These are phyloP conservation scores for Benincasa hispida DNA, from an alignment of 306 rosid species.

Conservation along the genomic window DNA sequence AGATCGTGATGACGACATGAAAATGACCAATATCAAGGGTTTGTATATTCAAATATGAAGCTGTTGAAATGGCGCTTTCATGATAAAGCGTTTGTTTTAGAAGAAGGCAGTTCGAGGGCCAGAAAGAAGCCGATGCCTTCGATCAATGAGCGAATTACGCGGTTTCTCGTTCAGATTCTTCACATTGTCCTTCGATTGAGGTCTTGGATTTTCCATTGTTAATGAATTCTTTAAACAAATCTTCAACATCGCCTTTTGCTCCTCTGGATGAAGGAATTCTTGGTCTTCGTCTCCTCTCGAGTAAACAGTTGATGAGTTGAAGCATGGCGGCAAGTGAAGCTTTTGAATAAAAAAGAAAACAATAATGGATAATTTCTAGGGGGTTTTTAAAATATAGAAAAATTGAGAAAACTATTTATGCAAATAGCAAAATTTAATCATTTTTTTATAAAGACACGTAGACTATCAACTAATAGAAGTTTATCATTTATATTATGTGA, in stretches of 20 bases:
- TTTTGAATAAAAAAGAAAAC: neutral
- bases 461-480: no score
- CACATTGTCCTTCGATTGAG: neutral
- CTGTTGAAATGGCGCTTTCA: slow-evolving; percentile 8
- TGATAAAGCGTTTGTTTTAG: neutral
- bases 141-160: neutral
- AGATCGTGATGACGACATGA: neutral
- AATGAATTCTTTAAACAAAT: neutral
- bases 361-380: neutral
- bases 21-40: neutral
- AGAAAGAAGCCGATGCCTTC: neutral
- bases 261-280: neutral
- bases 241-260: neutral
- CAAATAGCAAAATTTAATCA: no score
- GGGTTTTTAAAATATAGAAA: no score
- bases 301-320: neutral
- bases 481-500: no score
- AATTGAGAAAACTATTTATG: no score
- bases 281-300: neutral
- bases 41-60: neutral
- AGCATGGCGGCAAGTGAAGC: neutral
- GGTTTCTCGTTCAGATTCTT: neutral
- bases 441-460: no score
- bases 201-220: neutral
- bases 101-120: neutral